These are phyloP conservation scores for Hypomyces perniciosus DNA, from an alignment of 2,329 filamentous ascomycete species.

Conservation along the genomic window DNA sequence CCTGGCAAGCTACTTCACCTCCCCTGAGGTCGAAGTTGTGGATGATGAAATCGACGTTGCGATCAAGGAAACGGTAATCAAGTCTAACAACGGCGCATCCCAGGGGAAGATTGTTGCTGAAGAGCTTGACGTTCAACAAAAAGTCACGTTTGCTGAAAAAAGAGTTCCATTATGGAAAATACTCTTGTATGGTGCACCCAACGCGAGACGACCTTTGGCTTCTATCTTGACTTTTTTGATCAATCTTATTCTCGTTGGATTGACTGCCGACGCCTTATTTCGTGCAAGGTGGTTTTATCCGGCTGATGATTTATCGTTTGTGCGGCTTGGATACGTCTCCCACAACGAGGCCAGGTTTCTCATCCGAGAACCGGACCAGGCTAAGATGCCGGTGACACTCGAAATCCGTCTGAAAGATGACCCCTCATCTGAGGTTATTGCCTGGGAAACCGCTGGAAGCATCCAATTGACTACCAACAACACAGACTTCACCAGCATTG, in stretches of 20 bases:
- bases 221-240: conserved; percentile 64
- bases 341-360: conserved; percentile 72
- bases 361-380: conserved; percentile 73
- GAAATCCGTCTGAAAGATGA: conserved; percentile 55
- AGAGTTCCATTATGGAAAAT: conserved; percentile 54
- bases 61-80: conserved; percentile 41
- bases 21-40: conserved; percentile 52
- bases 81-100: conserved; percentile 21
- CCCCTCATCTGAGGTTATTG: conserved; percentile 43
- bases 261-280: conserved; percentile 73
- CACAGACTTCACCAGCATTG: conserved; percentile 74
- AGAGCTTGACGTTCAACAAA: conserved; percentile 58
- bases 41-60: conserved; percentile 55
- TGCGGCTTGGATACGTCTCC: conserved; percentile 81
- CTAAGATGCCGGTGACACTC: conserved; percentile 68
- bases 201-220: conserved; percentile 58
- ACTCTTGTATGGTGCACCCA: conserved; percentile 70
- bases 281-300: conserved; percentile 65
- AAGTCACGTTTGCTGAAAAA: conserved; percentile 52
- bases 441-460: conserved; percentile 62
- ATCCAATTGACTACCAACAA: conserved; percentile 62
- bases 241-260: conserved; percentile 62
- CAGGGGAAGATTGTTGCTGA: conserved; percentile 35
- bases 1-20: conserved; percentile 50
- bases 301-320: conserved; percentile 73